Base-by-base conservation (phyloP, 1,284 basidiomycete species). In the Blastosporella zonata region DNA sequence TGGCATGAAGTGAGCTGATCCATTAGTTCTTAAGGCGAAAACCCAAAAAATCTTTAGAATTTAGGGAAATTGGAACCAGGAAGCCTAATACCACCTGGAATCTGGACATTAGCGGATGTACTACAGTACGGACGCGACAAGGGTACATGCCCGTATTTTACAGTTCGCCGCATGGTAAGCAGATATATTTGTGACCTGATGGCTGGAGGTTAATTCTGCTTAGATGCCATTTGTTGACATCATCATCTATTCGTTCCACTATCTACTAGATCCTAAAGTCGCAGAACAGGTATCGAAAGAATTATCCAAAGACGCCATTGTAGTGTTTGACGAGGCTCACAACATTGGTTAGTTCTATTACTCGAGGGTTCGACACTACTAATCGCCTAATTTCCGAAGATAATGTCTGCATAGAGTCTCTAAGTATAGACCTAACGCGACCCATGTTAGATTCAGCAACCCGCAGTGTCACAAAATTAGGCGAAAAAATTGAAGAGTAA, bases 311-410 rank as follows among this genome's bases (percentile, higher is more conserved):
- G 97, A 99, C 65, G 87, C 93, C 36, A 99, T 99, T 50, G 95
- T 99, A 38, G 95, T 99, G 0, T 99, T 99, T 62, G 97, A 99
- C 65, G 97, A 99, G 68, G 97, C 97, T 6, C 97, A 99, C 72
- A 99, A 99, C 65, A 99, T 99, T 50, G 94, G 93, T 93, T 57
- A 53, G 77, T 62, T 12, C 7, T n/a, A n/a, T 29, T 20, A 12
- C 21, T 10, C 8, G 9, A 28, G 23, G 3, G 18, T 47, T 21
- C 6, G 22, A 36, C 23, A 8, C 9, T 7, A 31, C 46, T 49
- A 3, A 43, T 47, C 27, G 46, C 35, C 25, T 27, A 28, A 20
- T 22, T 33, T 33, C 27, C 9, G 3, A 42, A 74, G 96, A 99
- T 66, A 99, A 99, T 66, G 97, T 99, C 46, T 99, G 97, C 69